These are phyloP conservation scores for Ustilago cynodontis DNA, from an alignment of 1,284 basidiomycete species.

Conservation along the genomic window DNA sequence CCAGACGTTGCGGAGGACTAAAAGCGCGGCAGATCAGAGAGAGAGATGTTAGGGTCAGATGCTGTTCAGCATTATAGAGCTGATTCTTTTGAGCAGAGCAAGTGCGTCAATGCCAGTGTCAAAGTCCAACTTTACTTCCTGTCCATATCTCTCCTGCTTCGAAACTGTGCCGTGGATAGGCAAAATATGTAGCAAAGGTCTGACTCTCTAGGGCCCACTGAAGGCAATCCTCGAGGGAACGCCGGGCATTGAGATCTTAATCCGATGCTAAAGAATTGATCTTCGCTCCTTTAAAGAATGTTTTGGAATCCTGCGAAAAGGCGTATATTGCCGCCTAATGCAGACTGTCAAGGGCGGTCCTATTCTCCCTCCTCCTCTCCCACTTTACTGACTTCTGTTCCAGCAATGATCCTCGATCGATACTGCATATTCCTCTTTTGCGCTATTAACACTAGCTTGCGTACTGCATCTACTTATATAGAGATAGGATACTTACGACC, in stretches of 20 bases:
- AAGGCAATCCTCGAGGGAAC: slow-evolving; percentile 18
- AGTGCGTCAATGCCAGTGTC: neutral
- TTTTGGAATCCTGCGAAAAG: slow-evolving; percentile 66
- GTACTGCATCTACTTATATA: slow-evolving; percentile 7
- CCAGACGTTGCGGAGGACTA: slow-evolving; percentile 67
- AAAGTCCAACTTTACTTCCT: neutral
- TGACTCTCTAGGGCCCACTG: slow-evolving; percentile 66
- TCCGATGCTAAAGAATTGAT: slow-evolving; percentile 53
- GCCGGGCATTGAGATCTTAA: slow-evolving; percentile 66
- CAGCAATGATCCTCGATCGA: no score
- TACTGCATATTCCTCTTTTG: neutral
- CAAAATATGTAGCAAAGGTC: slow-evolving; percentile 62
- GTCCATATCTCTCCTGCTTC: neutral
- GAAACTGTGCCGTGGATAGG: neutral
- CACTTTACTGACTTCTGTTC: neutral
- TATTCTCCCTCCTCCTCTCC: neutral
- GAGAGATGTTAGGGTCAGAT: slow-evolving; percentile 14
- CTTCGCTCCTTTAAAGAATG: slow-evolving; percentile 61
- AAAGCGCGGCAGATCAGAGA: neutral
- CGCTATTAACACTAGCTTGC: neutral
- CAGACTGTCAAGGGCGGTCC: slow-evolving; percentile 68
- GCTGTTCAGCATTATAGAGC: neutral
- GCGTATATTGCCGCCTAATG: slow-evolving; percentile 51
- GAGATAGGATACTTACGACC: slow-evolving; percentile 81
- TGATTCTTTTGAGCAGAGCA: slow-evolving; percentile 1